Evolutionary conservation across 129 eudicot genomes (phyloP), one percentile per base, ranked within the genome.

Genomic region (Chrysanthemum makinoi): DNA sequence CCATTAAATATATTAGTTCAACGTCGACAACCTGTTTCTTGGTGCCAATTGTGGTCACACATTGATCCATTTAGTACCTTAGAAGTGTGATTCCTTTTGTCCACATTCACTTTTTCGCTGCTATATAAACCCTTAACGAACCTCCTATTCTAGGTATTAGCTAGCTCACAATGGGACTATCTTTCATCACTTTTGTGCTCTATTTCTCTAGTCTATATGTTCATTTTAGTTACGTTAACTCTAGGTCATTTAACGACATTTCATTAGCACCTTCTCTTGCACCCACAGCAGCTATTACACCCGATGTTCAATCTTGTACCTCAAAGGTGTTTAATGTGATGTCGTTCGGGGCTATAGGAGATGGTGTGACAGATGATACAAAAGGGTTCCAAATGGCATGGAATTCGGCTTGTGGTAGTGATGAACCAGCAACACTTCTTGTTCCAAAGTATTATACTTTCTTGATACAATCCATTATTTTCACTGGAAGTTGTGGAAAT

Each of bases 361-460:
- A 94, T 72, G 96, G 98, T 6, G 79, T 86, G 62, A 75, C 87
- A 1, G 96, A 94, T 76, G 98, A 94, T 63, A 87, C 98, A 51
- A 76, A 65, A 51, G 90, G 87, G 6, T 85, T 94, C 28, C 89
- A 89, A 70, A 80, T 76, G 88, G 96, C 98, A 17, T 89, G 98
- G 98, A 95, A 94, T 75, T 74, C 87, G 1, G 95, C 95, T 74
- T 94, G 98, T 69, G 77, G 58, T 65, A 79, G 58, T 63, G 72
- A 68, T 54, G 80, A 82, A 43, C 80, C 88, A 2, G 80, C 90
- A 0, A 74, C 52, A 46, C 44, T 89, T 43, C 77, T 85, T 50
- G 96, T 82, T 54, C 96, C 98, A 0, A 72, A 50, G 44, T 88
- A 79, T 55, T 83, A 75, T 58, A 83, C 81, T 44, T 94, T 94